A percentile compares a stretch with the other conserved stretches of the same genome.
Conservation (phyloP, 2,329 filamentous ascomycete genomes). For the Penicillium sp. region DNA sequence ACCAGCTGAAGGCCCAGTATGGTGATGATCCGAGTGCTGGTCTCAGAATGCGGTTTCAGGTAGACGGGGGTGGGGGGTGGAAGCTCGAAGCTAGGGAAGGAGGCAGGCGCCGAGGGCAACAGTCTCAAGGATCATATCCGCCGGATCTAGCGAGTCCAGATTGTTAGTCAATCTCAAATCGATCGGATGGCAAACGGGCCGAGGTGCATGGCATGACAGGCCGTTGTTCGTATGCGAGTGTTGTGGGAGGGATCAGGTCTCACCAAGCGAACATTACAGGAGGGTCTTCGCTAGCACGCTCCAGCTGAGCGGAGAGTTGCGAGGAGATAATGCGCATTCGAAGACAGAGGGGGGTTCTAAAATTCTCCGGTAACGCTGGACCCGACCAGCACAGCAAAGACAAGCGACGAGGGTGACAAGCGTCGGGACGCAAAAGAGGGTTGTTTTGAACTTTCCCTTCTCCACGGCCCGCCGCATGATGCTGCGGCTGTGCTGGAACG, state of each 20-base stretch:
- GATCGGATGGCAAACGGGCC: constrained; percentile 11
- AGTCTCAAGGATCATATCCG: constrained; percentile 38
- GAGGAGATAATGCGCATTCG: constrained; percentile 13
- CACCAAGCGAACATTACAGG: constrained; percentile 30
- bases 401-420: constrained; percentile 7
- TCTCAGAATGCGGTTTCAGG: constrained; percentile 27
- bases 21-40: constrained; percentile 18
- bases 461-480: constrained; percentile 40
- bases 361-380: neutral
- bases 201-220: neutral
- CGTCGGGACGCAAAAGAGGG: constrained; percentile 17
- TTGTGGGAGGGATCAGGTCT: constrained; percentile 22
- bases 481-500: constrained; percentile 34
- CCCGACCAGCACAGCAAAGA: neutral
- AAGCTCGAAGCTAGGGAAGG: constrained; percentile 24
- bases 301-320: constrained; percentile 11
- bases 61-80: constrained; percentile 22
- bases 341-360: neutral
- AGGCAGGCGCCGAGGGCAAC: constrained; percentile 37
- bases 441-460: constrained; percentile 42
- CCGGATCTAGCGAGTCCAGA: constrained; percentile 20
- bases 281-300: constrained; percentile 30
- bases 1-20: constrained; percentile 1
- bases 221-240: constrained; percentile 19
- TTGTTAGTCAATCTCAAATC: constrained; percentile 16